Conservation (phyloP, 768 basidiomycete genomes). For the Albatrellus ellisii region DNA sequence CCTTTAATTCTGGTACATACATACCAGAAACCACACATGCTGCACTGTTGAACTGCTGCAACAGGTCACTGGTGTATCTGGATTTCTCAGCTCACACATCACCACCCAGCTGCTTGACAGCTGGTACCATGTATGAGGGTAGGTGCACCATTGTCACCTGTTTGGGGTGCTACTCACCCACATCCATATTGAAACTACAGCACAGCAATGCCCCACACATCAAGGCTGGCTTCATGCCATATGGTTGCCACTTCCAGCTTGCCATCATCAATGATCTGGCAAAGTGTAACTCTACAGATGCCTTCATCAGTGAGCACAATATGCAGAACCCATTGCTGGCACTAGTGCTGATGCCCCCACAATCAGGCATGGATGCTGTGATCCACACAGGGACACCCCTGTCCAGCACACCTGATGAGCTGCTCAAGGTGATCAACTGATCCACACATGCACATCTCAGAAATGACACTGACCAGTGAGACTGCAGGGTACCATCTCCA, state of each 20-base stretch:
- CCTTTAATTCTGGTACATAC: not conserved
- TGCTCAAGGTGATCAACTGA: not conserved
- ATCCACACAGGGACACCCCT: conserved; percentile 1
- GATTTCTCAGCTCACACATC: conserved; percentile 18
- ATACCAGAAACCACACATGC: not conserved
- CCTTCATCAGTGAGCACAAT: conserved; percentile 7
- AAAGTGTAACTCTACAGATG: conserved; percentile 9
- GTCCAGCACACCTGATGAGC: not conserved
- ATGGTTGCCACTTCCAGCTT: conserved; percentile 5
- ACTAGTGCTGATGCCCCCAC: too few species aligned
- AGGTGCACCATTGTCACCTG: not conserved
- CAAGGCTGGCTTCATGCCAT: not conserved
- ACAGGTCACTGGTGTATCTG: conserved; percentile 28
- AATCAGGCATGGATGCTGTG: not conserved
- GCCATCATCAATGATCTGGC: conserved; percentile 10
- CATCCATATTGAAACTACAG: not conserved
- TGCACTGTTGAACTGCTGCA: not conserved
- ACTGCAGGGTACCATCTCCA: not conserved
- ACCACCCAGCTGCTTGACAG: conserved; percentile 22
- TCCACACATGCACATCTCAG: too few species aligned
- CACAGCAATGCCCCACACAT: conserved; percentile 6
- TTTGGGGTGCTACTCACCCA: not conserved
- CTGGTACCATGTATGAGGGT: conserved; percentile 36
- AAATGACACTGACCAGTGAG: not conserved
- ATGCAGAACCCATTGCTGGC: too few species aligned